Percentiles rank a stretch among this genome's conserved stretches.
Conservation (phyloP, 192 early-diverging fungal genomes). For the Coemansia sp. region DNA sequence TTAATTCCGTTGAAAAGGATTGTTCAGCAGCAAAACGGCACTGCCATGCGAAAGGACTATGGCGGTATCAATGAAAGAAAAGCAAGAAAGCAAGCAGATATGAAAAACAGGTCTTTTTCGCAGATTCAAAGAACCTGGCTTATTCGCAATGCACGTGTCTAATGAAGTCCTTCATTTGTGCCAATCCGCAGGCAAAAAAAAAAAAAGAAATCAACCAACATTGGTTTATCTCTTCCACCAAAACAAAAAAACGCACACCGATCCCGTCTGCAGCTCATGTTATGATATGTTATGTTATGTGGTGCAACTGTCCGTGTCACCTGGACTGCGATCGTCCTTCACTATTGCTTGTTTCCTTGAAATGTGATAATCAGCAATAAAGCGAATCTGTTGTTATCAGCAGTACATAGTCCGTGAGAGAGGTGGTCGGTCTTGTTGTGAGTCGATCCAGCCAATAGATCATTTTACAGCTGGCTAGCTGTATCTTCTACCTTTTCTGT, state of each 20-base stretch:
- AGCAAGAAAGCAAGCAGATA: background rate
- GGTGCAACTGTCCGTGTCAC: constrained; percentile 10
- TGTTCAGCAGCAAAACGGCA: too few relatives aligned
- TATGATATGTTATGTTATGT: background rate
- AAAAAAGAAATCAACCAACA: background rate
- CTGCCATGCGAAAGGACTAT: too few relatives aligned
- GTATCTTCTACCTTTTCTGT: background rate
- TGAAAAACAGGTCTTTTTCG: background rate
- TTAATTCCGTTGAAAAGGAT: too few relatives aligned
- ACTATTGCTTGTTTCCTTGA: background rate
- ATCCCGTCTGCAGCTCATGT: background rate
- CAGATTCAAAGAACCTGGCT: background rate
- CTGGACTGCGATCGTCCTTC: constrained; percentile 7
- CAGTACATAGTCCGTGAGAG: background rate
- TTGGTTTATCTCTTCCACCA: too few relatives aligned
- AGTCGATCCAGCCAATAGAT: background rate
- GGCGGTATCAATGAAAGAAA: background rate
- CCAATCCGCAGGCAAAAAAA: background rate
- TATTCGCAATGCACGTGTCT: background rate
- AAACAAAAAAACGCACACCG: too few relatives aligned
- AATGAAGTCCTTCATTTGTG: background rate
- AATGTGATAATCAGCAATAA: background rate
- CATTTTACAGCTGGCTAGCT: background rate
- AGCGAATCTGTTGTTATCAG: background rate
- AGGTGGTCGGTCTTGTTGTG: too few relatives aligned